Conservation (phyloP, 73 alveolate genomes). For the Stentor coeruleus region DNA sequence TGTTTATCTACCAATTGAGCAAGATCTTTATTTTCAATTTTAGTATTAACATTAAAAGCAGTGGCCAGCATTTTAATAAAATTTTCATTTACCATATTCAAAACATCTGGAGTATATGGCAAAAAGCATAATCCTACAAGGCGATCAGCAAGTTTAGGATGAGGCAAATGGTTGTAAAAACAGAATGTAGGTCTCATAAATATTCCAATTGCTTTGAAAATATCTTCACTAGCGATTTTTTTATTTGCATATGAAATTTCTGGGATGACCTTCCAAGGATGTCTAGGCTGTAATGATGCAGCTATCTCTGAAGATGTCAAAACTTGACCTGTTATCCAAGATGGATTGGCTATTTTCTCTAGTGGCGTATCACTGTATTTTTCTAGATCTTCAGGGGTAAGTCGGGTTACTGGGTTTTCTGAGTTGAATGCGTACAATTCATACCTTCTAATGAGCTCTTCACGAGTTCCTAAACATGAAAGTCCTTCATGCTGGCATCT, state of each 20-base stretch:
- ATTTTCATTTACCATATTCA: background rate
- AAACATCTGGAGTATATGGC: constrained; percentile 23
- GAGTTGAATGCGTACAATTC: constrained; percentile 20
- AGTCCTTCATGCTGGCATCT: background rate
- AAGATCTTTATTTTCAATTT: constrained; percentile 3
- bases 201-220: constrained; percentile 21
- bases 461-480: constrained; percentile 1
- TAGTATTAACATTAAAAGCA: background rate
- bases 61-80: background rate
- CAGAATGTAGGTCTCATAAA: constrained; percentile 32
- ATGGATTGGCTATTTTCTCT: background rate
- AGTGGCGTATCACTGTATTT: constrained; percentile 22
- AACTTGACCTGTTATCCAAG: background rate
- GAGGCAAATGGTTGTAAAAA: constrained; percentile 5
- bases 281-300: background rate
- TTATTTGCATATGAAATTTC: constrained; percentile 13
- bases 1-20: background rate
- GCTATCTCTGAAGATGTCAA: background rate
- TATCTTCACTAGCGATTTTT: constrained; percentile 24
- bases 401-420: constrained; percentile 2
- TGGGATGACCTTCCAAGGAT: constrained; percentile 27
- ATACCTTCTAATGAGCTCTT: constrained; percentile 7
- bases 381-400: constrained; percentile 15
- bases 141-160: constrained; percentile 11
- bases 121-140: constrained; percentile 9